Evolutionary conservation across 169 alveolate genomes (phyloP).

Genomic region (Amoebophrya sp.): DNA sequence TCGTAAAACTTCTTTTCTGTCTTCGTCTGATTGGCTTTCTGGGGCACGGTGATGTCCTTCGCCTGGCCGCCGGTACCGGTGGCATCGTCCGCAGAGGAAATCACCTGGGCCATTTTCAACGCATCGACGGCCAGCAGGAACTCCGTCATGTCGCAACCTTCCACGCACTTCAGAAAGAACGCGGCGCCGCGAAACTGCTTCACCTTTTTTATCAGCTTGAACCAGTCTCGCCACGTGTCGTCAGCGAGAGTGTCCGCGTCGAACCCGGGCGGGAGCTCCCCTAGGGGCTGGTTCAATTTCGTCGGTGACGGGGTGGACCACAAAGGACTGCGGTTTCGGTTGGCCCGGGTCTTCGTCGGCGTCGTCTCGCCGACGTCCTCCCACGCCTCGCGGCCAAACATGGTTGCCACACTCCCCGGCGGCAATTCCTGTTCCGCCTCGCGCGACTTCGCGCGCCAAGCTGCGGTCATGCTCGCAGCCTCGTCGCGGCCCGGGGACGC

Average conservation of each 20-base stretch:
- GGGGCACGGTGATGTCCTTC: neutral
- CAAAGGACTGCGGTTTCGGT: neutral
- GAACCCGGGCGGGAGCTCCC: neutral
- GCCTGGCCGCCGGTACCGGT: too few relatives aligned
- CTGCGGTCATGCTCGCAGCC: neutral
- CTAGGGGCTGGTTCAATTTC: neutral
- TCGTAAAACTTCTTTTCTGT: neutral
- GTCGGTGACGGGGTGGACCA: neutral
- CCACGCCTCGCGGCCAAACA: neutral
- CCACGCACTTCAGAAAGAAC: neutral
- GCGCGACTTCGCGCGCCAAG: conserved; percentile 2
- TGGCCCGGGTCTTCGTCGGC: neutral
- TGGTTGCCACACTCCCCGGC: neutral
- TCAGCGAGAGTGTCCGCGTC: neutral
- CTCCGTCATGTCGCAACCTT: conserved; percentile 8
- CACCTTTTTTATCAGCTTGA: neutral
- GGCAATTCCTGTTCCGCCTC: neutral
- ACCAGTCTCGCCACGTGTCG: conserved; percentile 5
- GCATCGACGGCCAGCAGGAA: neutral
- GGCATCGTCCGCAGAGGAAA: too few relatives aligned
- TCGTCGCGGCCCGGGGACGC: neutral
- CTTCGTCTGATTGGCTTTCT: neutral
- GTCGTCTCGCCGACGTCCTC: too few relatives aligned
- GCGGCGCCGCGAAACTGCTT: neutral
- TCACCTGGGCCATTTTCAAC: neutral